Conservation (phyloP, 306 rosid genomes). For the Elaeagnus macrophylla region DNA sequence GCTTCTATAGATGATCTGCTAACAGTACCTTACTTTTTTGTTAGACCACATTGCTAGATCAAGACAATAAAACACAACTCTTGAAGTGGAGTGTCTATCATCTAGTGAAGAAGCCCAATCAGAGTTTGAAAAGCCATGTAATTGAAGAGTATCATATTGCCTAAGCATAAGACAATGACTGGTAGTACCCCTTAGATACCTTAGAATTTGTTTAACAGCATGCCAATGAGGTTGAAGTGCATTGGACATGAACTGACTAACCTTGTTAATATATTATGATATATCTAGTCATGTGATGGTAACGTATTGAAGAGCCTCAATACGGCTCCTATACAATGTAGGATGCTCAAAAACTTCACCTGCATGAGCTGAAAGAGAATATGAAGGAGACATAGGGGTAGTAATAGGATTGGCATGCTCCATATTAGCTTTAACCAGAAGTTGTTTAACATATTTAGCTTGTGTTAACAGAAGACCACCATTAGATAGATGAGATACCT, state of each 20-base stretch:
- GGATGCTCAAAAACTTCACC: not conserved
- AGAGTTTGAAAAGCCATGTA: not conserved
- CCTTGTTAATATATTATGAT: not conserved
- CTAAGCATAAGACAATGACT: not conserved
- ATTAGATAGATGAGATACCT: too few species aligned
- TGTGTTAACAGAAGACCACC: too few species aligned
- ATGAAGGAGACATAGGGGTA: not conserved
- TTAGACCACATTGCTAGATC: not conserved
- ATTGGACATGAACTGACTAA: not conserved
- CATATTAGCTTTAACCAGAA: not conserved
- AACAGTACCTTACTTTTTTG: not conserved
- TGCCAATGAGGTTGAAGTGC: not conserved
- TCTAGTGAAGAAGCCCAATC: not conserved
- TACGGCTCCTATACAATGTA: not conserved
- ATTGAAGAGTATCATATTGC: not conserved
- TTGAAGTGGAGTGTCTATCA: not conserved
- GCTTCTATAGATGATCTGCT: not conserved
- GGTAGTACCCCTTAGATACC: not conserved
- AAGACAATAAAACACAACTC: not conserved
- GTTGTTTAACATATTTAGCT: too few species aligned
- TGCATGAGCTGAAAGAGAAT: not conserved
- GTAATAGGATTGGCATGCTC: not conserved
- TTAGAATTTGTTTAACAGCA: not conserved
- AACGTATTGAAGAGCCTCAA: not conserved
- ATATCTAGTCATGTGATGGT: not conserved